Conservation (phyloP, 768 basidiomycete genomes). For the Russula lepida region DNA sequence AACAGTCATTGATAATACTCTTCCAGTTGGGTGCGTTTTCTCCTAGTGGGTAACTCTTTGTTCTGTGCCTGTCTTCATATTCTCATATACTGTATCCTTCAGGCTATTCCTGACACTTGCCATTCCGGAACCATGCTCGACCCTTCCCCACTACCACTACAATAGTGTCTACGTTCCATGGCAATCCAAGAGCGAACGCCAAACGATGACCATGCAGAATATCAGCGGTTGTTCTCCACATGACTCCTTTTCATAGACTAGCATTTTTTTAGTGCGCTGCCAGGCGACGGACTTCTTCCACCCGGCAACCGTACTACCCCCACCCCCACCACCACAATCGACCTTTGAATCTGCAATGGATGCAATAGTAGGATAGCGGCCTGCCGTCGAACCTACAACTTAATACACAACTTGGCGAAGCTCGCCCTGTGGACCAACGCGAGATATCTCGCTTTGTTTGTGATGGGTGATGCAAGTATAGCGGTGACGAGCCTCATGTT, state of each 20-base stretch:
- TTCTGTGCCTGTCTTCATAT: too few species aligned
- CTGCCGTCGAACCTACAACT: not conserved
- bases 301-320: not conserved
- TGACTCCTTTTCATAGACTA: not conserved
- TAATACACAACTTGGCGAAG: not conserved
- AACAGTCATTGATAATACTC: constrained; percentile 23
- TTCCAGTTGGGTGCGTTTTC: constrained; percentile 18
- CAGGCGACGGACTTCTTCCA: not conserved
- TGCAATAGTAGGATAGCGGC: not conserved
- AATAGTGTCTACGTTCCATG: constrained; percentile 24
- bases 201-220: constrained; percentile 18
- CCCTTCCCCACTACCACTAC: constrained; percentile 23
- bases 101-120: constrained; percentile 25
- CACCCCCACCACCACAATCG: not conserved
- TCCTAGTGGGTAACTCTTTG: constrained; percentile 14
- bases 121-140: constrained; percentile 25
- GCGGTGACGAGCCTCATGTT: not conserved
- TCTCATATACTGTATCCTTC: not conserved
- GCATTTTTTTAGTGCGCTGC: constrained; percentile 5
- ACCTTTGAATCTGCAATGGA: not conserved
- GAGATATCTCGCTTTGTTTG: constrained; percentile 11
- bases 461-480: constrained; percentile 20
- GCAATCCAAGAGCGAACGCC: constrained; percentile 22
- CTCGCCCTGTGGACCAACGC: not conserved
- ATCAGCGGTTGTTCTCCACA: constrained; percentile 9